phyloP scores from a whole-genome alignment of 2,329 filamentous ascomycete species.

The Aurifilum marmelostoma region DNA sequence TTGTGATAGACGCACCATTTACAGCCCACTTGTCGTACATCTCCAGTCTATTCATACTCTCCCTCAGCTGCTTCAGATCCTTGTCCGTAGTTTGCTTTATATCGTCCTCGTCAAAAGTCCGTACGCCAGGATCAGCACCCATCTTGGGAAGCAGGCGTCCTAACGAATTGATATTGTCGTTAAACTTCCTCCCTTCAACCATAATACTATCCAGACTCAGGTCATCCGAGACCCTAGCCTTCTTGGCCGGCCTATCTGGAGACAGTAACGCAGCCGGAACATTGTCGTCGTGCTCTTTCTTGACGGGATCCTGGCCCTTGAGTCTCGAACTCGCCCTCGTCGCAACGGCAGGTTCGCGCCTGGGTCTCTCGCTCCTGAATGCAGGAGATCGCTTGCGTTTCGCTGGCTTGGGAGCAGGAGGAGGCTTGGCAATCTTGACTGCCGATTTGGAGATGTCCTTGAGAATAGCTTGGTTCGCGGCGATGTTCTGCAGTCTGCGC shows the following conservation, averaged over 20 bases:
- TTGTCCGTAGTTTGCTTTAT: constrained; percentile 78
- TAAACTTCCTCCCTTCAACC: constrained; percentile 79
- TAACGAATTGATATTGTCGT: constrained; percentile 67
- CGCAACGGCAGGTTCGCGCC: constrained; percentile 51
- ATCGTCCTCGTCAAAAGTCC: constrained; percentile 86
- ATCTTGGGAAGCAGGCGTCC: constrained; percentile 61
- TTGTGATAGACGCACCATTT: constrained; percentile 58
- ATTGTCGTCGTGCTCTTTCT: constrained; percentile 44
- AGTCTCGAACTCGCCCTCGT: constrained; percentile 61
- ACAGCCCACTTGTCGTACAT: constrained; percentile 85
- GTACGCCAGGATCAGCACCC: constrained; percentile 76
- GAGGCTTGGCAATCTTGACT: constrained; percentile 54
- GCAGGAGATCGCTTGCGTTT: constrained; percentile 41
- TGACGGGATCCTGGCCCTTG: constrained; percentile 57
- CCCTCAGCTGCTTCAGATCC: constrained; percentile 70
- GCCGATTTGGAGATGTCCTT: constrained; percentile 76
- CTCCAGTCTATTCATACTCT: constrained; percentile 75
- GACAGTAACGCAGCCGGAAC: constrained; percentile 18
- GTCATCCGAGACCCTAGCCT: constrained; percentile 54
- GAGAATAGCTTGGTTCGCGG: constrained; percentile 78
- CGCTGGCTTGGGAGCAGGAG: constrained; percentile 31
- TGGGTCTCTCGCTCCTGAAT: constrained; percentile 47
- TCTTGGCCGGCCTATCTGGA: constrained; percentile 53
- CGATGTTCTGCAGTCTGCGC: constrained; percentile 83
- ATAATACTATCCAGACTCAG: constrained; percentile 77